Base-by-base conservation (phyloP, 2,329 filamentous ascomycete species). In the Dothidotthia symphoricarpi region DNA sequence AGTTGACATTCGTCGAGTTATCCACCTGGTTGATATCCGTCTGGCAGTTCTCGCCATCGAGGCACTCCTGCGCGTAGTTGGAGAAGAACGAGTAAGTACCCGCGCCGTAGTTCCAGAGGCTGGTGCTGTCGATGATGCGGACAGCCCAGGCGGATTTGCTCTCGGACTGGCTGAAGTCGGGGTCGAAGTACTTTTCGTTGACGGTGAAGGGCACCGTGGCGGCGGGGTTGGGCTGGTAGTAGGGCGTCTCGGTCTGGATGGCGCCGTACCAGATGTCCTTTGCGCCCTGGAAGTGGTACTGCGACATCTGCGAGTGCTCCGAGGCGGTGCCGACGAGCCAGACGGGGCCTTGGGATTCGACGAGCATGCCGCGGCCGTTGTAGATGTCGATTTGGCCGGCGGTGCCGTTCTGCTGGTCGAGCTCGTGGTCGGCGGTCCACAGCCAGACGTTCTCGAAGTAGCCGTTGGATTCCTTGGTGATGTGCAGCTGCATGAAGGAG, bases 391-490 rank as follows among this genome's bases (percentile, higher is more conserved):
- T 85, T 67, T 93, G 86, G 43, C 66, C 77, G 69, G 87, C 79
- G 19, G 5, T 5, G 5, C 19, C 19, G 61, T 86, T 85, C 7
- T 69, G 49, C 13, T 80, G 76, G 66, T 95, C 89, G 24, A 95
- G 85, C 67, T 93, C 86, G 72, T 95, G 89, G 64, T 95, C 89
- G 3, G 89, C 82, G 31, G 88, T 85, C 88, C 89, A 95, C 67
- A 87, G 83, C 87, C 88, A 95, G 31, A 76, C 82, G 71, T 95
- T 95, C 73, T 96, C 90, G 29, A 95, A 73, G 70, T 95, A 95
- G 30, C 81, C 80, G 25, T 81, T 84, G 13, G 75, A 75, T 25
- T 67, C 58, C 46, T 73, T 66, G 24, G 77, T 80, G 36, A 78
- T 64, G 57, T 80, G 77, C 44, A 81, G 69, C 31, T 81, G 69